Conservation (phyloP, 371 early-diverging fungal genomes). For the Mortierella sp. region DNA sequence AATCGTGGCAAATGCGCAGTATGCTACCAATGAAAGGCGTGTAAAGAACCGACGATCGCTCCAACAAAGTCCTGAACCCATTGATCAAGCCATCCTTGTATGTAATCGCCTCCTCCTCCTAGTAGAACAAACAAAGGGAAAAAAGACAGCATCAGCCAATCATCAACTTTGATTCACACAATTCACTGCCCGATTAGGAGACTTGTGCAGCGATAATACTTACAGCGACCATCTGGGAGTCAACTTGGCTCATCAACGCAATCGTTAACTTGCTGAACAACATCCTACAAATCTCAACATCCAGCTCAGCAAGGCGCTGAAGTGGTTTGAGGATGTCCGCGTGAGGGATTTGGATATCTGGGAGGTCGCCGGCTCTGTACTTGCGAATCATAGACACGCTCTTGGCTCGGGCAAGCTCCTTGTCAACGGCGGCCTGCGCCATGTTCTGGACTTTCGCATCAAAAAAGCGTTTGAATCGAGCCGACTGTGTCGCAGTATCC, state of each 20-base stretch:
- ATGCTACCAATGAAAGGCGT: slow-evolving; percentile 70
- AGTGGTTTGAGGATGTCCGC: slow-evolving; percentile 77
- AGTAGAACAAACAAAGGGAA: not conserved
- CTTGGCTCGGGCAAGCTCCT: slow-evolving; percentile 66
- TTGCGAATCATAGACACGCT: slow-evolving; percentile 71
- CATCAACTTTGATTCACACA: not conserved
- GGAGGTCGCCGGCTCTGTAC: slow-evolving; percentile 82
- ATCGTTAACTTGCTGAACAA: slow-evolving; percentile 66
- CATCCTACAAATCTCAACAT: slow-evolving; percentile 74
- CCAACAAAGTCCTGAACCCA: slow-evolving; percentile 50
- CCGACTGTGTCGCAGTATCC: slow-evolving; percentile 10
- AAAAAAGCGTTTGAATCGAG: slow-evolving; percentile 28
- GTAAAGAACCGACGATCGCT: slow-evolving; percentile 54
- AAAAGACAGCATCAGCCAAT: too few relatives aligned
- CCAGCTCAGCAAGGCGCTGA: slow-evolving; percentile 70
- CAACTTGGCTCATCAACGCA: slow-evolving; percentile 58
- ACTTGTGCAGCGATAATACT: not conserved
- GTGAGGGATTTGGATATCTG: slow-evolving; percentile 80
- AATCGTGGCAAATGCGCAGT: slow-evolving; percentile 67
- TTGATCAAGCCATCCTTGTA: slow-evolving; percentile 57
- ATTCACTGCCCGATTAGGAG: not conserved
- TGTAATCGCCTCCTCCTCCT: slow-evolving; percentile 47
- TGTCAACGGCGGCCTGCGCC: slow-evolving; percentile 14
- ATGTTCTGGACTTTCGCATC: slow-evolving; percentile 26
- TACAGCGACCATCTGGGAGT: slow-evolving; percentile 51